phyloP scores from a whole-genome alignment of 2,329 filamentous ascomycete genomes.

The Monosporascus sp. region DNA sequence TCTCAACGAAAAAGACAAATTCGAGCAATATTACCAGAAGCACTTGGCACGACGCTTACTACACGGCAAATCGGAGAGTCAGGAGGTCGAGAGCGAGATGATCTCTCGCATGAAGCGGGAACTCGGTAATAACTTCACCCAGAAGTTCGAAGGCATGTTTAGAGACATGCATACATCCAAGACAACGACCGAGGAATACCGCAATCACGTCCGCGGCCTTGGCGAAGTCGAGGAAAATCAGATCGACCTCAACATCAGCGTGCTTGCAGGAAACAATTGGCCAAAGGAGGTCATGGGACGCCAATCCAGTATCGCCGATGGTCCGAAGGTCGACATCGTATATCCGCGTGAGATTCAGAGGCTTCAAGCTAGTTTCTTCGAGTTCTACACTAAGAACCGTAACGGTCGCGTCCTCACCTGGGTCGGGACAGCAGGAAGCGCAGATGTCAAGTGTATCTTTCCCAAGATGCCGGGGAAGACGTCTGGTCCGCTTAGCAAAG shows the following conservation, averaged over 20 bases:
- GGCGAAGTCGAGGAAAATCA: slow-evolving; percentile 52
- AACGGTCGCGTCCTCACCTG: slow-evolving; percentile 86
- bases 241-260: slow-evolving; percentile 76
- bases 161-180: slow-evolving; percentile 88
- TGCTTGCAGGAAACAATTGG: slow-evolving; percentile 94
- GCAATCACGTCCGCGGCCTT: slow-evolving; percentile 55
- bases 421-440: slow-evolving; percentile 67
- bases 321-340: slow-evolving; percentile 50
- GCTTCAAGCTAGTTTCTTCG: slow-evolving; percentile 79
- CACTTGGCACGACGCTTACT: slow-evolving; percentile 85
- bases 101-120: slow-evolving; percentile 96
- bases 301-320: slow-evolving; percentile 45
- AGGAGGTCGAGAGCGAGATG: slow-evolving; percentile 92
- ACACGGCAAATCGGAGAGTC: slow-evolving; percentile 83
- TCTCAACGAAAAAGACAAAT: slow-evolving; percentile 86
- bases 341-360: slow-evolving; percentile 71
- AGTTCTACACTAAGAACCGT: slow-evolving; percentile 82
- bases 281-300: slow-evolving; percentile 81
- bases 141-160: slow-evolving; percentile 95
- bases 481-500: slow-evolving; percentile 53
- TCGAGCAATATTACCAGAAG: slow-evolving; percentile 97
- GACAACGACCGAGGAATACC: slow-evolving; percentile 75
- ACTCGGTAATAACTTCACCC: slow-evolving; percentile 88
- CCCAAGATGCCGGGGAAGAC: slow-evolving; percentile 67
- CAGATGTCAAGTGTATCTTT: slow-evolving; percentile 79